Evolutionary conservation across 306 rosid species (phyloP).

Genomic region (Trifolium repens): DNA sequence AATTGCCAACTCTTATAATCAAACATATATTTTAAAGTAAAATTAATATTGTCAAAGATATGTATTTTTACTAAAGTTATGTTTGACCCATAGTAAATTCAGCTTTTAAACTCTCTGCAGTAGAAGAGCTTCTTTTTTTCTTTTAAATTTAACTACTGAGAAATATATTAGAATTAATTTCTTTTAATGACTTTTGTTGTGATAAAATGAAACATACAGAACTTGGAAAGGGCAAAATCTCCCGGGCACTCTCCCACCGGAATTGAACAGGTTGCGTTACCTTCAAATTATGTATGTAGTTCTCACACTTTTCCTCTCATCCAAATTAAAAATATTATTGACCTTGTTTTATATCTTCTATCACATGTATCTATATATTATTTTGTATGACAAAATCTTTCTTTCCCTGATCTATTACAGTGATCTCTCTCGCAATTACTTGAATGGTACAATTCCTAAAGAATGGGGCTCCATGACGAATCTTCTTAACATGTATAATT

Average conservation of each 20-base stretch:
- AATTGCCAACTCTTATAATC: not conserved
- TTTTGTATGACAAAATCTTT: not conserved
- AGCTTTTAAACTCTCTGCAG: not conserved
- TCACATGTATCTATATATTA: not conserved
- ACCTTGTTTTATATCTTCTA: not conserved
- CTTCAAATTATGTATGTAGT: conserved; percentile 57
- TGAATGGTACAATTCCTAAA: conserved; percentile 62
- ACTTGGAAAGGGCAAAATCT: conserved; percentile 48
- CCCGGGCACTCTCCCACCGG: conserved; percentile 56
- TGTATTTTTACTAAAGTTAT: not conserved
- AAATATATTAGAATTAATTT: too few species aligned
- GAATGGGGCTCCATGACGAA: conserved; percentile 58
- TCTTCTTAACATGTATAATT: conserved; percentile 49
- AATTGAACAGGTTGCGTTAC: conserved; percentile 45
- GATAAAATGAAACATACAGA: conserved; percentile 34
- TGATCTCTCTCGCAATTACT: conserved; percentile 58
- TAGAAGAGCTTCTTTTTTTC: not conserved
- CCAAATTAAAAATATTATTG: not conserved
- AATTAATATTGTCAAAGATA: not conserved
- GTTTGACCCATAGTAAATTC: not conserved
- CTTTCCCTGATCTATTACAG: conserved; percentile 23
- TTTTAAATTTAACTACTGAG: too few species aligned
- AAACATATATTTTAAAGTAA: too few species aligned
- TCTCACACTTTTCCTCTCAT: not conserved
- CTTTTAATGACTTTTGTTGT: not conserved